Conservation (phyloP, 495 filamentous ascomycete species). For the Aspergillus bridgeri region DNA sequence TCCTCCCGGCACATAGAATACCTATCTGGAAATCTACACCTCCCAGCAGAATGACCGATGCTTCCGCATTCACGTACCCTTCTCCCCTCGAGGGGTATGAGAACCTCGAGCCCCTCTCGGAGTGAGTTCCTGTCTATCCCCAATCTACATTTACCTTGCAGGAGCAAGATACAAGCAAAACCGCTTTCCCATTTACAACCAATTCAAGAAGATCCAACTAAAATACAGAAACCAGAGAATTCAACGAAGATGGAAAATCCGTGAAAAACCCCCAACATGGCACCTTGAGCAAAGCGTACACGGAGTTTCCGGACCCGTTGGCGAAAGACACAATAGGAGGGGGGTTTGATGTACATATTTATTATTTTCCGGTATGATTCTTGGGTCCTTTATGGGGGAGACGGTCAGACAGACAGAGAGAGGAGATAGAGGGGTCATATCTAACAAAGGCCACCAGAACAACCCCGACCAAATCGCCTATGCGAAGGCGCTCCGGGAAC, state of each 20-base stretch:
- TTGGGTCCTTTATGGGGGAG: neutral
- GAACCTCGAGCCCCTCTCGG: conserved; percentile 55
- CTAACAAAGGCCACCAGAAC: conserved; percentile 31
- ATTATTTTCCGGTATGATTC: conserved; percentile 56
- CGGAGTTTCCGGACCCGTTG: conserved; percentile 60
- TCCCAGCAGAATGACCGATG: conserved; percentile 30
- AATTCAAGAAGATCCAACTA: no score
- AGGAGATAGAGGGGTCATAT: neutral
- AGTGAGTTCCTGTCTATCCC: conserved; percentile 41
- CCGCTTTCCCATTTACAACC: no score
- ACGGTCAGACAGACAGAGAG: neutral
- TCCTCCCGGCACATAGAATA: no score
- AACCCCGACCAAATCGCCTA: conserved; percentile 60
- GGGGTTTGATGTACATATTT: conserved; percentile 77
- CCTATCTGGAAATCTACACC: no score
- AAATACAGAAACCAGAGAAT: no score
- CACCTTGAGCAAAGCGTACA: conserved; percentile 59
- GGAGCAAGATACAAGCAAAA: no score
- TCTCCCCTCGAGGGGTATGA: conserved; percentile 69
- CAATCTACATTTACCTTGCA: no score
- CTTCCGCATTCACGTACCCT: conserved; percentile 48
- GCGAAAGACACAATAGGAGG: conserved; percentile 57
- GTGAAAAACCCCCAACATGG: conserved; percentile 56
- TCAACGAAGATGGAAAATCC: conserved; percentile 63
- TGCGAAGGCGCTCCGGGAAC: conserved; percentile 68